These are phyloP conservation scores for Ophiocordyceps sinensis DNA, from an alignment of 2,329 filamentous ascomycete genomes.

Conservation along the genomic window DNA sequence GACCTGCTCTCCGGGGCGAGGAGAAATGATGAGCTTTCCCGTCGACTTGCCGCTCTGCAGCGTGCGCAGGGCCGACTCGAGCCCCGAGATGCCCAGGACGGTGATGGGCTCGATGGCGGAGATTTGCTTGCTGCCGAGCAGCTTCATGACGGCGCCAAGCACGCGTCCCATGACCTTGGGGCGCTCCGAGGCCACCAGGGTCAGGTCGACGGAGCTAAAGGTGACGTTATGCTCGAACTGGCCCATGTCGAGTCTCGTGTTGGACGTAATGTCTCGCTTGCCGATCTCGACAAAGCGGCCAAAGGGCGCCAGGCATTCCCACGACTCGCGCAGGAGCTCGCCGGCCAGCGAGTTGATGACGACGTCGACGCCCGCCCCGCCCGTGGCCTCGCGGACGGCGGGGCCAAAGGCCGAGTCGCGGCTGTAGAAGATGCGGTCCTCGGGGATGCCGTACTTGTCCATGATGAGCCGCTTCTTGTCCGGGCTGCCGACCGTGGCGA, in stretches of 20 bases:
- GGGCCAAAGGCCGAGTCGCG: constrained; percentile 10
- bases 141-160: constrained; percentile 19
- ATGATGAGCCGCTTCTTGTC: constrained; percentile 23
- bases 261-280: constrained; percentile 20
- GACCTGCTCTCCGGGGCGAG: constrained; percentile 24
- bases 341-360: constrained; percentile 41
- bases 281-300: constrained; percentile 32
- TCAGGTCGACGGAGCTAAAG: constrained; percentile 30
- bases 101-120: constrained; percentile 21
- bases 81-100: constrained; percentile 20
- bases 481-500: constrained; percentile 23
- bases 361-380: constrained; percentile 49
- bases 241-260: constrained; percentile 31
- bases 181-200: constrained; percentile 25
- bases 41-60: constrained; percentile 19
- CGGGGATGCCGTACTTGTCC: constrained; percentile 20
- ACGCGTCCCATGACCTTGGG: constrained; percentile 25
- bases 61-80: constrained; percentile 21
- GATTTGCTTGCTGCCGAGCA: constrained; percentile 19
- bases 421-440: constrained; percentile 15
- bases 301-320: constrained; percentile 27
- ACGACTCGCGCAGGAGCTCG: constrained; percentile 25
- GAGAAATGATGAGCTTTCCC: constrained; percentile 31
- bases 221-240: constrained; percentile 31
- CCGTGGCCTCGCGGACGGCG: constrained; percentile 10